Evolutionary conservation across 2,329 filamentous ascomycete genomes (phyloP).

Genomic region (Pseudogymnoascus sp.): DNA sequence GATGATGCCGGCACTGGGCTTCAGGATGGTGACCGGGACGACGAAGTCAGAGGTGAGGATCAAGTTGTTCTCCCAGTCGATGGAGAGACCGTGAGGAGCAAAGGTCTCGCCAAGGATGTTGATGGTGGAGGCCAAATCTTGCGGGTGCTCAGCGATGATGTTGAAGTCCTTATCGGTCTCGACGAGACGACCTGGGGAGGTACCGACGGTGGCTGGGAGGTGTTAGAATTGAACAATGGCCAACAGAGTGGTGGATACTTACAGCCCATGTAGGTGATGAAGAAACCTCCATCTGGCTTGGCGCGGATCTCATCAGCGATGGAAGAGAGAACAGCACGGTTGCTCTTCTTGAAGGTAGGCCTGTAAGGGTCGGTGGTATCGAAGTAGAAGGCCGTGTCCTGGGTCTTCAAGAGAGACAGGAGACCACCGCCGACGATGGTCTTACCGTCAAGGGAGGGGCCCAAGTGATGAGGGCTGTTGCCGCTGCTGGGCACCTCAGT

Average conservation of each 20-base stretch:
- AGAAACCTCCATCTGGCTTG: conserved; percentile 55
- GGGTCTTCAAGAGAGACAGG: conserved; percentile 48
- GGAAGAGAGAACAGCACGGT: conserved; percentile 49
- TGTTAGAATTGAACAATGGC: conserved; percentile 4
- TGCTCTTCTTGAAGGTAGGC: conserved; percentile 51
- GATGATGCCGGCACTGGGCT: conserved; percentile 47
- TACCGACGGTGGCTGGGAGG: conserved; percentile 39
- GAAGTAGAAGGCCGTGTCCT: conserved; percentile 56
- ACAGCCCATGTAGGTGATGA: conserved; percentile 55
- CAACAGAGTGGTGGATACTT: conserved; percentile 11
- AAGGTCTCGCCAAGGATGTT: conserved; percentile 54
- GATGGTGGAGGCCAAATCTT: conserved; percentile 44
- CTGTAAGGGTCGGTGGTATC: conserved; percentile 50
- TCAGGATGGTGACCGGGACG: conserved; percentile 52
- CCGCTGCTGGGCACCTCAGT: conserved; percentile 51
- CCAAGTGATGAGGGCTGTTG: conserved; percentile 53
- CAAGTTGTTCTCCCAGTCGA: conserved; percentile 49
- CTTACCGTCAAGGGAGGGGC: conserved; percentile 47
- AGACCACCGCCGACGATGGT: conserved; percentile 49
- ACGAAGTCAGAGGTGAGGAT: conserved; percentile 57
- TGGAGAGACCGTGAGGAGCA: conserved; percentile 49
- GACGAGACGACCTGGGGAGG: conserved; percentile 49
- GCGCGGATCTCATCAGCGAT: conserved; percentile 56
- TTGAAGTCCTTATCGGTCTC: conserved; percentile 52
- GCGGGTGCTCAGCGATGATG: conserved; percentile 55